Evolutionary conservation across 768 basidiomycete genomes (phyloP).

Genomic region (Amanita subjunquillea): DNA sequence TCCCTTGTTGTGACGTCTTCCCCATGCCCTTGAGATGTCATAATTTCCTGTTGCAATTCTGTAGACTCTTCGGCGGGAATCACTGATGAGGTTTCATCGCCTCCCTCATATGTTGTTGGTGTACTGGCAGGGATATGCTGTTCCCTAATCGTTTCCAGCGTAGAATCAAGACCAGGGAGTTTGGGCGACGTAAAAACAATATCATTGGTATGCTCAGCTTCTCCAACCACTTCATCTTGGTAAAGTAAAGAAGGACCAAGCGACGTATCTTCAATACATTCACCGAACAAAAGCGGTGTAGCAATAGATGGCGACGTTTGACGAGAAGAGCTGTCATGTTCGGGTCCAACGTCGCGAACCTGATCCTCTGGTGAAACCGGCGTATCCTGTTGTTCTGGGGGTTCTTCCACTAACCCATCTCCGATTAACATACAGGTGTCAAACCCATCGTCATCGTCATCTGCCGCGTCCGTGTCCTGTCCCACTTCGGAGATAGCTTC

Average conservation of each 20-base stretch:
- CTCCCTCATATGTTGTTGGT: not conserved
- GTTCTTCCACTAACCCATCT: not conserved
- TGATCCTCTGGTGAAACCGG: not conserved
- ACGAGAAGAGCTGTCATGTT: slow-evolving; percentile 5
- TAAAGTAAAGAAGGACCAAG: not conserved
- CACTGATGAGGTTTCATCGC: not conserved
- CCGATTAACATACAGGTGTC: slow-evolving; percentile 10
- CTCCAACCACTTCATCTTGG: not conserved
- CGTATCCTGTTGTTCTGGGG: not conserved
- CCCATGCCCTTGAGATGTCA: slow-evolving; percentile 7
- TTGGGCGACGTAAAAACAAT: slow-evolving; percentile 1
- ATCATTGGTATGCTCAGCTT: not conserved
- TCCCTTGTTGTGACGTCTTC: slow-evolving; percentile 24
- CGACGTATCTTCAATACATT: not conserved
- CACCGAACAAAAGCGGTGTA: not conserved
- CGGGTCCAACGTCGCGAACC: not conserved
- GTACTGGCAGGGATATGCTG: not conserved
- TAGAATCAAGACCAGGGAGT: not conserved
- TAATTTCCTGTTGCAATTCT: not conserved
- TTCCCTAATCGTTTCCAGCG: not conserved
- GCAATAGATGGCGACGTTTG: slow-evolving; percentile 6
- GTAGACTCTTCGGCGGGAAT: slow-evolving; percentile 7
- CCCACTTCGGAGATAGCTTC: not conserved
- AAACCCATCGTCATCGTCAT: slow-evolving; percentile 9
- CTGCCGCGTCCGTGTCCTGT: slow-evolving; percentile 4